phyloP scores from a whole-genome alignment of 148 eudicot species.

The Limonium bicolor region DNA sequence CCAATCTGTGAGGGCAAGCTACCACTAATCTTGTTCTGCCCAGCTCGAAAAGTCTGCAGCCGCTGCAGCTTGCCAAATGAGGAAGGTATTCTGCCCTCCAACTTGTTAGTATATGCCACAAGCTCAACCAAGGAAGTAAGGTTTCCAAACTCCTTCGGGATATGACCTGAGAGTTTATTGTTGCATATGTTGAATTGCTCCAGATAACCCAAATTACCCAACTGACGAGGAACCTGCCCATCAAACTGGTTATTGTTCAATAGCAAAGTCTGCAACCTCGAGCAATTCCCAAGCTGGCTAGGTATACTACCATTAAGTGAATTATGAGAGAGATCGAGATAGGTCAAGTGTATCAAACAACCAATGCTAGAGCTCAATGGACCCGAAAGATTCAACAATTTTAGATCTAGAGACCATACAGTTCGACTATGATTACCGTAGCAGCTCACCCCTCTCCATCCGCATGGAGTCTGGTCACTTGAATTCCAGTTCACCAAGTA shows the following conservation, averaged over 20 bases:
- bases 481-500: slow-evolving; percentile 47
- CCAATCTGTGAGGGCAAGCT: slow-evolving; percentile 73
- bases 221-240: slow-evolving; percentile 55
- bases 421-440: slow-evolving; percentile 12
- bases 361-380: slow-evolving; percentile 51
- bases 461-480: slow-evolving; percentile 57
- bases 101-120: slow-evolving; percentile 53
- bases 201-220: slow-evolving; percentile 42
- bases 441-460: slow-evolving; percentile 76
- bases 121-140: slow-evolving; percentile 50
- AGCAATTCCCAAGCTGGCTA: slow-evolving; percentile 42
- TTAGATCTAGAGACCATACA: slow-evolving; percentile 46
- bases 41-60: slow-evolving; percentile 56
- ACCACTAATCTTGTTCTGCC: slow-evolving; percentile 65
- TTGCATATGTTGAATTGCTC: slow-evolving; percentile 64
- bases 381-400: slow-evolving; percentile 60
- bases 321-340: slow-evolving; percentile 46
- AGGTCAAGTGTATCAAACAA: slow-evolving; percentile 26
- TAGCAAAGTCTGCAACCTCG: slow-evolving; percentile 28
- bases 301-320: slow-evolving; percentile 46
- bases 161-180: slow-evolving; percentile 55
- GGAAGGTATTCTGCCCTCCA: slow-evolving; percentile 59
- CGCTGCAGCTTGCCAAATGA: slow-evolving; percentile 56
- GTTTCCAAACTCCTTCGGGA: slow-evolving; percentile 71
- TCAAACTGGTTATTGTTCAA: slow-evolving; percentile 49